Evolutionary conservation across 2,329 filamentous ascomycete genomes (phyloP), one percentile per base, ranked within the genome.

Genomic region (Colletotrichum sp.): DNA sequence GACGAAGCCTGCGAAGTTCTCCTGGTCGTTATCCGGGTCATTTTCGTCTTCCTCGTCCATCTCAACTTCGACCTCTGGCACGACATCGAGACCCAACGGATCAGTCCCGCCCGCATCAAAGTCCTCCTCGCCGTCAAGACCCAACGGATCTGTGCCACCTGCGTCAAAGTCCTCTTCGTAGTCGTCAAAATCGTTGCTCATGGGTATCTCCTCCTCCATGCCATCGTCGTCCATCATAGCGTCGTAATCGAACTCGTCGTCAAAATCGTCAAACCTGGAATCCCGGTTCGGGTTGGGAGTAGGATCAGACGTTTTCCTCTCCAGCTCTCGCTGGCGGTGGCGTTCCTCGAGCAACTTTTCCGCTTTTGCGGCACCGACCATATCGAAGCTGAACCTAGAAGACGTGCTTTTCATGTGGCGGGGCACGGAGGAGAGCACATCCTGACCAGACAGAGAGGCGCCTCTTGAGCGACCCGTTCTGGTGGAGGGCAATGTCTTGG

Each of bases 311-410:
- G 85, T 86, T 76, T 91, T 88, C 79, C 90, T 93, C 74, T 93
- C 92, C 34, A 92, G 86, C 76, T 93, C 91, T 70, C 92, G 91
- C 78, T 94, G 90, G 18, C 93, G 88, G 82, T 95, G 94, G 64
- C 92, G 90, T 79, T 95, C 94, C 82, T 95, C 95, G 55, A 96
- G 85, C 48, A 94, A 82, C 82, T 92, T 93, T 82, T 93, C 92
- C 79, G 93, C 89, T 75, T 91, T 89, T 16, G 93, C 93, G 8
- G 91, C 91, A 7, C 93, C 93, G 18, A 93, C 90, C 88, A 96
- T 94, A 80, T 96, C 94, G 80, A 96, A 96, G 79, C 94, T 96
- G 81, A 96, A 96, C 16, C 94, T 88, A 0, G 94, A 95, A 0
- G 94, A 94, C 13, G 93, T 94, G 81, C 94, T 96, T 83, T 93